These are phyloP conservation scores for Cutaneotrichosporon sp. DNA, from an alignment of 1,284 basidiomycete genomes.

Conservation along the genomic window DNA sequence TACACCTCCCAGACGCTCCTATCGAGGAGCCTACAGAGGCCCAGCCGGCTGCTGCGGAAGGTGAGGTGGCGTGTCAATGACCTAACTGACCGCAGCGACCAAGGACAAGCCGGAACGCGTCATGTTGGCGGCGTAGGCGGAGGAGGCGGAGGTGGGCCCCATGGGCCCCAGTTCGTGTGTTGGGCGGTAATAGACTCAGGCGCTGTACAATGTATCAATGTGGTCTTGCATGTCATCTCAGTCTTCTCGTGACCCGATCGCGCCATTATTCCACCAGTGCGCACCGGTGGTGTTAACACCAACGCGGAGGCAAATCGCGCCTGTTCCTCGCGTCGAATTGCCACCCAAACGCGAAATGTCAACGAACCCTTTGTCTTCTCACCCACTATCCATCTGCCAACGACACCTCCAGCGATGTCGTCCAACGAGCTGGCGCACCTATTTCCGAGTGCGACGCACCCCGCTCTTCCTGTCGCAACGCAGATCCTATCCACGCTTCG, in stretches of 20 bases:
- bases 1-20: conserved; percentile 55
- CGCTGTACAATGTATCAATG: neutral
- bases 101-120: conserved; percentile 45
- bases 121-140: conserved; percentile 52
- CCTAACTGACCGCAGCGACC: conserved; percentile 6
- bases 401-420: conserved; percentile 25
- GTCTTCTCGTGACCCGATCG: neutral
- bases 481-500: conserved; percentile 39
- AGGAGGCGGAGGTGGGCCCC: too few species aligned
- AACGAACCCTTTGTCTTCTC: neutral
- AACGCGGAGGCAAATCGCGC: too few species aligned
- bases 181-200: too few species aligned
- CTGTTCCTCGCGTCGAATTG: neutral
- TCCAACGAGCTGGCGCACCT: conserved; percentile 34
- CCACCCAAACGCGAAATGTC: conserved; percentile 1
- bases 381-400: neutral
- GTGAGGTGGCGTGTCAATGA: neutral
- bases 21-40: conserved; percentile 48
- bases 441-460: conserved; percentile 42
- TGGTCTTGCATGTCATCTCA: neutral
- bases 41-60: conserved; percentile 14
- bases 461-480: conserved; percentile 36
- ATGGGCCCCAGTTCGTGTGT: too few species aligned
- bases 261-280: too few species aligned
- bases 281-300: too few species aligned